Evolutionary conservation across 2,329 filamentous ascomycete species (phyloP), one percentile per base, ranked within the genome.

Genomic region (Aspergillus fumigatiaffinis): DNA sequence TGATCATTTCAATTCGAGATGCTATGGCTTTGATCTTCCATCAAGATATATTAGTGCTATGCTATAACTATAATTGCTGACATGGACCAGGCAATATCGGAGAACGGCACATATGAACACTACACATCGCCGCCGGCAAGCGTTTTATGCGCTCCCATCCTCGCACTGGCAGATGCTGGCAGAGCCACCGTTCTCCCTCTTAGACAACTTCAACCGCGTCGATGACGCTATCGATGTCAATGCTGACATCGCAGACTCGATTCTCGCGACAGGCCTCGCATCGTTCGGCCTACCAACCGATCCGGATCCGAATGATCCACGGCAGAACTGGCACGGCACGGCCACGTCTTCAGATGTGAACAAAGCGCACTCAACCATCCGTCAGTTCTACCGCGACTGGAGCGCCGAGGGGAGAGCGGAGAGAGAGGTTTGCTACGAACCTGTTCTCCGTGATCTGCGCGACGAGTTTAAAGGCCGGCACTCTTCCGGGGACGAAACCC

Each of bases 301-400:
- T 44, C 71, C 71, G 3, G 67, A 71, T 32, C 66, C 73, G 8
- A 71, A 74, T 21, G 73, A 77, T 53, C 73, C 76, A 1, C 74
- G 77, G 38, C 76, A 80, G 12, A 81, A 87, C 48, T 92, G 92
- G 87, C 81, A 84, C 21, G 87, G 85, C 4, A 80, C 84, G 32
- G 89, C 92, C 14, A 92, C 87, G 47, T 76, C 85, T 26, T 79
- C 80, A 23, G 93, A 97, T 68, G 79, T 95, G 53, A 91, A 96
- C 71, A 99, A 97, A 75, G 92, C 93, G 1, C 85, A 92, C 60
- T 96, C 91, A 68, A 97, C 92, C 1, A 82, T 99, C 52, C 87
- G 93, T 10, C 94, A 99, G 70, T 90, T 97, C 72, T 97, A 92
- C 74, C 87, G 94, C 17, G 94, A 99, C 73, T 99, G 95, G 94